Base-by-base conservation (phyloP, 305 asterid genomes). In the Solanum aculeatissimum region DNA sequence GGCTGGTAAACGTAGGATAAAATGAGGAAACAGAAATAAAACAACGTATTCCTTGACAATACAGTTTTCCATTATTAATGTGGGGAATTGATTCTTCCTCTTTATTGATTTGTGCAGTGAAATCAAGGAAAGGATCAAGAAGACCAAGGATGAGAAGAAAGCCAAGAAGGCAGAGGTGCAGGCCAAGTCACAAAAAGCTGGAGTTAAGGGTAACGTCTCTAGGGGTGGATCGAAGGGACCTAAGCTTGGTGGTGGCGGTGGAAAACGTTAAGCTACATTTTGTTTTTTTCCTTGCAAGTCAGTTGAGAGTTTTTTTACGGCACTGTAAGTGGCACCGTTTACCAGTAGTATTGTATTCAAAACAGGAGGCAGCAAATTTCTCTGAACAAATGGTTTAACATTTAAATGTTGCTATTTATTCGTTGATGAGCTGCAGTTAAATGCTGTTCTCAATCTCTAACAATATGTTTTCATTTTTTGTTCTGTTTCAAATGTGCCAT, bases 181-280 rank as follows among this genome's bases (percentile, higher is more conserved):
- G 53, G 84, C 91, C 75, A 91, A 91, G 86, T 60, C 88, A 69
- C 90, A 87, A 68, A 91, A 89, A 86, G 51, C 86, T 40, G 88
- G 85, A 58, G 82, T 87, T 79, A 89, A 88, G 85, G 87, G 85
- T 47, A 89, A 84, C 78, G 49, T 84, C 15, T 7, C 90, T 5
- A 91, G 71, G 86, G 92, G 85, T 11, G 88, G 80, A 63, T 80
- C 88, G 0, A 91, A 91, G 82, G 93, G 92, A 69, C 91, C 91
- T 25, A 91, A 91, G 88, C 82, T 89, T 57, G 93, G 93, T 6
- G 93, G 93, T 0, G 93, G 92, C 1, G 91, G 93, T 21, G 92
- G 93, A 69, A 89, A 91, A 58, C 92, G 90, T 84, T 89, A 12
- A 88, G 83, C 70, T 9, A 27, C 1, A 9, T 19, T 23, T 38